Percentiles rank a stretch among this genome's conserved stretches.
phyloP scores from a whole-genome alignment of 1,139 yeast genomes.

The Candida tetrigidarum region DNA sequence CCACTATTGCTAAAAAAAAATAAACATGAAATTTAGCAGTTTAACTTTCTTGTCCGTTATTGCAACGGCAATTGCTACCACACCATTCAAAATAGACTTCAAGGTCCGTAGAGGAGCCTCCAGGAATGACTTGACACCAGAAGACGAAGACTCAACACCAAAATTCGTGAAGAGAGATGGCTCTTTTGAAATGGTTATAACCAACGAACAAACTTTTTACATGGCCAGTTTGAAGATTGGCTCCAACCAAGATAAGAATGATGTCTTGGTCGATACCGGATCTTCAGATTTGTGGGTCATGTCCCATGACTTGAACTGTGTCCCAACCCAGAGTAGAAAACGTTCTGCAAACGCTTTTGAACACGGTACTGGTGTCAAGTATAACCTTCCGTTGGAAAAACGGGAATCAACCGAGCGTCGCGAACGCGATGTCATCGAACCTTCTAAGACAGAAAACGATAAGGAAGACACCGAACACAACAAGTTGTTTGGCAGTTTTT shows the following conservation, averaged over 20 bases:
- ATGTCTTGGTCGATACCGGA: constrained; percentile 49
- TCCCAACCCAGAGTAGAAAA: constrained; percentile 9
- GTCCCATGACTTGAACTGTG: constrained; percentile 36
- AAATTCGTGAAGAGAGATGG: constrained; percentile 41
- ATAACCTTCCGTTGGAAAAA: constrained; percentile 6
- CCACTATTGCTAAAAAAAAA: no score
- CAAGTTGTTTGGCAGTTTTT: constrained; percentile 8
- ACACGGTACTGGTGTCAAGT: constrained; percentile 12
- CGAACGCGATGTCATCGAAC: not conserved
- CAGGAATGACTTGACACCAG: constrained; percentile 21
- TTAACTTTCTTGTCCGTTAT: constrained; percentile 1
- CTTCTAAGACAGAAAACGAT: not conserved
- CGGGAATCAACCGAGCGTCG: not conserved
- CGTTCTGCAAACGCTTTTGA: constrained; percentile 7
- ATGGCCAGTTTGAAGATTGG: constrained; percentile 45
- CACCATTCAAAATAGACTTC: constrained; percentile 27
- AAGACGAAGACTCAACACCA: constrained; percentile 15
- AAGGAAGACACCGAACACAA: not conserved
- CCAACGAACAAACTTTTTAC: constrained; percentile 53
- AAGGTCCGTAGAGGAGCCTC: constrained; percentile 31
- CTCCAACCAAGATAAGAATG: constrained; percentile 31
- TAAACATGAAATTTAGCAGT: constrained; percentile 4
- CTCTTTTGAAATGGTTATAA: constrained; percentile 39
- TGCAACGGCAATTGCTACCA: constrained; percentile 5
- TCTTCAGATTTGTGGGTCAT: constrained; percentile 53